Conservation (phyloP, 345 rosid species). For the Boechera retrofracta region DNA sequence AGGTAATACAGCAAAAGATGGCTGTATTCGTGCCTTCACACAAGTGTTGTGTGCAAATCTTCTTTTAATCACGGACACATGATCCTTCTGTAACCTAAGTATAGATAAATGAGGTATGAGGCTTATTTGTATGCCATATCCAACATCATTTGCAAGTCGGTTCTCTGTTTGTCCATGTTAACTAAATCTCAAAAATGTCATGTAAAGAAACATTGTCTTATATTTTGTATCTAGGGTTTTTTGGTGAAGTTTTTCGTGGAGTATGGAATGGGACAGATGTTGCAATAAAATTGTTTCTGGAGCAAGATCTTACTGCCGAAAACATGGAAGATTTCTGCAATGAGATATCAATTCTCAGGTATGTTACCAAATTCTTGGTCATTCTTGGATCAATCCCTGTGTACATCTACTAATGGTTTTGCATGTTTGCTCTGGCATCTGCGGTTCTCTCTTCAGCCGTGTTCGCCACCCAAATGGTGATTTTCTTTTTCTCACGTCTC, state of each 20-base stretch:
- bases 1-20: background rate
- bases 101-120: background rate
- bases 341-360: slow-evolving; percentile 98
- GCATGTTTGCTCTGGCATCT: slow-evolving; percentile 42
- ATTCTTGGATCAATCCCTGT: slow-evolving; percentile 39
- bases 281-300: slow-evolving; percentile 94
- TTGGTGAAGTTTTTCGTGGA: slow-evolving; percentile 99
- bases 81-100: background rate
- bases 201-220: background rate
- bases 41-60: slow-evolving; percentile 2
- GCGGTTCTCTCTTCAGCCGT: slow-evolving; percentile 66
- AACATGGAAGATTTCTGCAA: slow-evolving; percentile 99
- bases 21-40: slow-evolving; percentile 1
- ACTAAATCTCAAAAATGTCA: slow-evolving; percentile 5
- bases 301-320: slow-evolving; percentile 98
- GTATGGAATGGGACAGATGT: slow-evolving; percentile 99
- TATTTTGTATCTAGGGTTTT: slow-evolving; percentile 62
- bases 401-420: slow-evolving; percentile 47
- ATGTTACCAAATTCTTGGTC: slow-evolving; percentile 28
- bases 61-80: background rate
- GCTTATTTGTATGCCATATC: slow-evolving; percentile 5
- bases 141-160: slow-evolving; percentile 3
- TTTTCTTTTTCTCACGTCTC: slow-evolving; percentile 3
- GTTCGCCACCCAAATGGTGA: slow-evolving; percentile 99
- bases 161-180: background rate